These are phyloP conservation scores for Lagenidium giganteum DNA, from an alignment of 352 stramenopile species.

Conservation along the genomic window DNA sequence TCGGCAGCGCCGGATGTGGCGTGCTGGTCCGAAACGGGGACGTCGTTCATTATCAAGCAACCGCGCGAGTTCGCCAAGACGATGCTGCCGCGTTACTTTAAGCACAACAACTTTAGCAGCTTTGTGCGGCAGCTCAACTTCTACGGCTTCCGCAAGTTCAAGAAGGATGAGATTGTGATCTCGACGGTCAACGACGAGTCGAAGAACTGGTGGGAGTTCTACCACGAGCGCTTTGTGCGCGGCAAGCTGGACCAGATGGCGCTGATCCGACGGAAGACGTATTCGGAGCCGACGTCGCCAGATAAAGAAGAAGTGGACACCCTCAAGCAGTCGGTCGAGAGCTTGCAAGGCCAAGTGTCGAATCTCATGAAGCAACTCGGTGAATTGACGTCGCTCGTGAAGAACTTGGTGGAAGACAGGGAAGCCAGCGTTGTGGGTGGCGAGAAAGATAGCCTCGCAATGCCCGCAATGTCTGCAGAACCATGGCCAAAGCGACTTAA, in stretches of 20 bases:
- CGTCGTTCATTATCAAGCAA: conserved; percentile 90
- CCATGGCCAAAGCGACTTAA: conserved; percentile 44
- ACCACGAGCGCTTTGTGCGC: conserved; percentile 87
- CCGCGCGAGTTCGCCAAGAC: conserved; percentile 88
- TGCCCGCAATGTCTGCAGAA: conserved; percentile 6
- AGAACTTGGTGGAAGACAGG: conserved; percentile 66
- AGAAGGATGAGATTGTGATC: conserved; percentile 88
- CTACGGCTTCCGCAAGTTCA: conserved; percentile 93
- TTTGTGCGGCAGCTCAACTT: conserved; percentile 94
- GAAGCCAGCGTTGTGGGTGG: no score
- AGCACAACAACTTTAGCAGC: conserved; percentile 93
- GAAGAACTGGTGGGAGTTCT: conserved; percentile 90
- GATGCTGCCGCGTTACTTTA: conserved; percentile 91
- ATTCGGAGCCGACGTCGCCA: conserved; percentile 72
- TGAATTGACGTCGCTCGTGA: conserved; percentile 67
- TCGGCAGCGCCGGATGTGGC: conserved; percentile 72
- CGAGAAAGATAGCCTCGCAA: neutral
- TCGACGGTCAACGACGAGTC: conserved; percentile 65
- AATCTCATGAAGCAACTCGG: conserved; percentile 76
- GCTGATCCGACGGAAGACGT: conserved; percentile 86
- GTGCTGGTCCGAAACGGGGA: conserved; percentile 72
- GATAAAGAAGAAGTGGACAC: conserved; percentile 77
- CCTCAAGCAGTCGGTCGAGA: conserved; percentile 69
- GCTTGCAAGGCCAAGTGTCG: conserved; percentile 64
- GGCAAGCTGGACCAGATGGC: conserved; percentile 81